Evolutionary conservation across 257 asterid genomes (phyloP).

Genomic region (Solanum arcanum): DNA sequence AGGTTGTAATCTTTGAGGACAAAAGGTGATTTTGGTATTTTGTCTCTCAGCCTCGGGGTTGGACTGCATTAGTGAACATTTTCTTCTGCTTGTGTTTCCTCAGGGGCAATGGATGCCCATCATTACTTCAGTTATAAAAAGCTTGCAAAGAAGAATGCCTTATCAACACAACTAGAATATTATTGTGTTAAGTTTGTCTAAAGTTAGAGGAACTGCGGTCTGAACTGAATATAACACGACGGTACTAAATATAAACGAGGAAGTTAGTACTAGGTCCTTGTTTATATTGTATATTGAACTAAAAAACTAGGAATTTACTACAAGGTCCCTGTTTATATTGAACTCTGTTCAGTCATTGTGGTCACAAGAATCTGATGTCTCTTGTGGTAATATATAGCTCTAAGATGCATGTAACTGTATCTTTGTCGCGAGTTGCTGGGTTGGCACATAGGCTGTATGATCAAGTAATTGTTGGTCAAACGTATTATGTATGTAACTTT

Average conservation of each 20-base stretch:
- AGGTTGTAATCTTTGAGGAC: not conserved
- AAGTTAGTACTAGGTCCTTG: not conserved
- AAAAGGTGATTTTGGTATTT: not conserved
- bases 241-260: not conserved
- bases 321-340: not conserved
- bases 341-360: not conserved
- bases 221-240: not conserved
- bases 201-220: not conserved
- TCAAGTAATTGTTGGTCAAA: not conserved
- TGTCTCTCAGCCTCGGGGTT: not conserved
- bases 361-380: not conserved
- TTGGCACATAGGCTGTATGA: not conserved
- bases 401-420: not conserved
- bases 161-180: not conserved
- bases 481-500: not conserved
- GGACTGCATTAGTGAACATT: not conserved
- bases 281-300: not conserved
- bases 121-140: not conserved
- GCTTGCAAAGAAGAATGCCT: not conserved
- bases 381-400: not conserved
- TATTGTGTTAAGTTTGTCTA: not conserved
- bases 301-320: not conserved
- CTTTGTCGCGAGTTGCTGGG: not conserved
- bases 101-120: not conserved
- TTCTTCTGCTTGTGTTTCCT: not conserved